A percentile compares a stretch with the other conserved stretches of the same genome.
Conservation (phyloP, 2,329 filamentous ascomycete species). For the Colletotrichum melonis region DNA sequence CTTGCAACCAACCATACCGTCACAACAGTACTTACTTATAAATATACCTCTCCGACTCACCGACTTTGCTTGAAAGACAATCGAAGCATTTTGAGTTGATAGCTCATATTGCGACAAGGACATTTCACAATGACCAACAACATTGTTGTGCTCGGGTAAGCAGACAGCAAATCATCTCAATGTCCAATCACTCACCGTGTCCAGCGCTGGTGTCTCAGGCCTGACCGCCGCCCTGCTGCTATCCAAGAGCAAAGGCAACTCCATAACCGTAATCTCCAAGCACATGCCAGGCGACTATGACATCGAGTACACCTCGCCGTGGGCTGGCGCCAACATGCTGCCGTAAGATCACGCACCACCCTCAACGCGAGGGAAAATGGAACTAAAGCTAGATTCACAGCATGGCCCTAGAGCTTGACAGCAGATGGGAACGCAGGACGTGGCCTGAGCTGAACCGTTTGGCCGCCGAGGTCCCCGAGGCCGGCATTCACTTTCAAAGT, state of each 20-base stretch:
- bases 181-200: not conserved
- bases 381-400: slow-evolving; percentile 36
- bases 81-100: not conserved
- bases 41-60: not conserved
- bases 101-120: not conserved
- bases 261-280: slow-evolving; percentile 64
- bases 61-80: not conserved
- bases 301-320: slow-evolving; percentile 84
- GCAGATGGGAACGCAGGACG: slow-evolving; percentile 66
- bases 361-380: not conserved
- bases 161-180: not conserved
- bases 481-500: slow-evolving; percentile 80
- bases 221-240: slow-evolving; percentile 63
- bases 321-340: slow-evolving; percentile 81
- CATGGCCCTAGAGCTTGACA: slow-evolving; percentile 48
- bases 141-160: slow-evolving; percentile 53
- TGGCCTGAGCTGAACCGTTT: slow-evolving; percentile 68
- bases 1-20: not conserved
- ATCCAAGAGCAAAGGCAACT: slow-evolving; percentile 55
- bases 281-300: slow-evolving; percentile 90
- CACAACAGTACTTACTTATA: too few species aligned
- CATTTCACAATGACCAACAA: slow-evolving; percentile 61
- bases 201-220: slow-evolving; percentile 61
- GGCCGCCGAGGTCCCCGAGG: slow-evolving; percentile 72
- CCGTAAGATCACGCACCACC: slow-evolving; percentile 59